A percentile compares a stretch with the other conserved stretches of the same genome.
Conservation (phyloP, 2,329 filamentous ascomycete genomes). For the Sarocladium oryzae region DNA sequence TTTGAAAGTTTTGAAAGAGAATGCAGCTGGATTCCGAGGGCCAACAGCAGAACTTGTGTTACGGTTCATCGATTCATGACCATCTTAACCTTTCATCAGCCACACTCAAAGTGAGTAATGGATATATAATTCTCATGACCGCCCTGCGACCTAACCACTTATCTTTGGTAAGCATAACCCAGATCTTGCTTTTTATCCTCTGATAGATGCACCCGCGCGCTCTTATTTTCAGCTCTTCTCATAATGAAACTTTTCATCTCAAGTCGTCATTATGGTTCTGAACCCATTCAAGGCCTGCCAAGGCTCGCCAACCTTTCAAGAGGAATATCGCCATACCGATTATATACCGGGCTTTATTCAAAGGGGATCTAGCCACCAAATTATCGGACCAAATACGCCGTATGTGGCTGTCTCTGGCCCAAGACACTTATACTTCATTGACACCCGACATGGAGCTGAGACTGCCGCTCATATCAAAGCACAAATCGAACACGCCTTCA, state of each 20-base stretch:
- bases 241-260: background rate
- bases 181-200: background rate
- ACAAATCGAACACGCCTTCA: slow-evolving; percentile 11
- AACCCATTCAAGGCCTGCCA: slow-evolving; percentile 8
- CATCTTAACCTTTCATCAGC: background rate
- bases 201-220: background rate
- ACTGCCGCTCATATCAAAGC: slow-evolving; percentile 13
- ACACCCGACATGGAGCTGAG: slow-evolving; percentile 11
- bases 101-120: background rate
- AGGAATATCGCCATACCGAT: slow-evolving; percentile 10
- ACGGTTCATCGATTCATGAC: background rate
- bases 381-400: slow-evolving; percentile 14
- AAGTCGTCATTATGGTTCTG: slow-evolving; percentile 5
- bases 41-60: background rate
- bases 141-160: background rate
- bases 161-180: background rate
- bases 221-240: background rate
- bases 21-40: background rate
- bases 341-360: slow-evolving; percentile 11
- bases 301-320: slow-evolving; percentile 9
- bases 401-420: slow-evolving; percentile 13
- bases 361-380: slow-evolving; percentile 10
- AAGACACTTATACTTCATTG: slow-evolving; percentile 14
- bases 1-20: too few relatives aligned
- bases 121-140: background rate